phyloP scores from a whole-genome alignment of 306 rosid genomes.

The Corylus americana region DNA sequence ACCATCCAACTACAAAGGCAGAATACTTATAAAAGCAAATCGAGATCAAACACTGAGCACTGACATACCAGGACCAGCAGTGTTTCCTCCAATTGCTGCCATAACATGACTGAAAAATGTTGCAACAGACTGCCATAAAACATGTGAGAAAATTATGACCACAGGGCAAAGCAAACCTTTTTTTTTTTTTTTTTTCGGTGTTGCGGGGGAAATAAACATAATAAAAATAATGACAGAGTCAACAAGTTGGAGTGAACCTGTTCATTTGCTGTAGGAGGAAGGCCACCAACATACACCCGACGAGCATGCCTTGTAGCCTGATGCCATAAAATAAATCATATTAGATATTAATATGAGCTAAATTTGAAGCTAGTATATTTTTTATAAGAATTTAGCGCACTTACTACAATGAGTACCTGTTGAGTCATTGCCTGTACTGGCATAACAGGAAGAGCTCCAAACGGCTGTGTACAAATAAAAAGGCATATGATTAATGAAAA shows the following conservation, averaged over 20 bases:
- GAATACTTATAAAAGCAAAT: neutral
- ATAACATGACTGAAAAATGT: slow-evolving; percentile 96
- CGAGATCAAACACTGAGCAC: neutral
- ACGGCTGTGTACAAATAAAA: slow-evolving; percentile 54
- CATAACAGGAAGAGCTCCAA: slow-evolving; percentile 90
- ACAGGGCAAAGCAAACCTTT: neutral
- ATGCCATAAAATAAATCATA: slow-evolving; percentile 11
- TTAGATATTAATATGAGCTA: neutral
- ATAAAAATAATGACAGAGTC: neutral
- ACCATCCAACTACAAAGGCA: neutral
- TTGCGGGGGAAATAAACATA: too few species aligned
- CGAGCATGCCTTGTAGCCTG: slow-evolving; percentile 99
- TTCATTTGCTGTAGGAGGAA: slow-evolving; percentile 96
- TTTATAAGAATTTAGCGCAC: neutral
- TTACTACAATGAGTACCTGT: slow-evolving; percentile 50
- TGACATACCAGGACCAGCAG: slow-evolving; percentile 90
- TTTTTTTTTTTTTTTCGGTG: too few species aligned
- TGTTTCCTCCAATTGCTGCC: slow-evolving; percentile 97
- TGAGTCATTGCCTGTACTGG: slow-evolving; percentile 99
- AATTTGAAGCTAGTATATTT: neutral
- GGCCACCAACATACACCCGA: slow-evolving; percentile 96
- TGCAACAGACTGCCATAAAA: slow-evolving; percentile 87
- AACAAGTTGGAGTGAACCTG: slow-evolving; percentile 52
- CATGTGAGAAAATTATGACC: neutral
- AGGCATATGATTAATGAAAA: slow-evolving; percentile 4